Evolutionary conservation across 441 rosid genomes (phyloP).

Genomic region (Adansonia gregorii): DNA sequence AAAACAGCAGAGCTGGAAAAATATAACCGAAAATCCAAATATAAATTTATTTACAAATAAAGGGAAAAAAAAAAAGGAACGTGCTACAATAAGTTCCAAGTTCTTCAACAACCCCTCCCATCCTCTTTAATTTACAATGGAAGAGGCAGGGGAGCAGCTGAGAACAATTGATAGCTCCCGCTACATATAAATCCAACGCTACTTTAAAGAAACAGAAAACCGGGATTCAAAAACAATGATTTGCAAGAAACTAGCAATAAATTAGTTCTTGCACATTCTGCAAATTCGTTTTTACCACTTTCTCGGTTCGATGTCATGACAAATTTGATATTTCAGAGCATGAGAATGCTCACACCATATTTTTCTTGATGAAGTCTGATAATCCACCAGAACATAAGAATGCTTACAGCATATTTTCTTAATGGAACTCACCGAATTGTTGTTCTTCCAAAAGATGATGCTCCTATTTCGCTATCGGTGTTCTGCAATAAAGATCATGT

Average conservation of each 20-base stretch:
- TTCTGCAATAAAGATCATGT: conserved; percentile 52
- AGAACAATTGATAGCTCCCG: conserved; percentile 29
- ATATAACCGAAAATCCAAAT: no score
- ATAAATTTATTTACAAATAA: conserved; percentile 27
- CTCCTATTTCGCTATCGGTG: conserved; percentile 82
- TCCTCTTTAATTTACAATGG: conserved; percentile 34
- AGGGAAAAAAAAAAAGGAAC: not conserved
- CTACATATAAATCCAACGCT: conserved; percentile 36
- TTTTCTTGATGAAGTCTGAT: not conserved
- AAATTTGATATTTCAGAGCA: conserved; percentile 15
- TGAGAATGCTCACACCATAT: conserved; percentile 13
- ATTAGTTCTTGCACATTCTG: not conserved
- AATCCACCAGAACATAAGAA: not conserved
- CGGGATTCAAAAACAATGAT: not conserved
- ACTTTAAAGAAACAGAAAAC: not conserved
- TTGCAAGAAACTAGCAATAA: conserved; percentile 28
- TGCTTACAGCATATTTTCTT: not conserved
- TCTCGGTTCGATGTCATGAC: not conserved
- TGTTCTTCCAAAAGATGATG: conserved; percentile 79
- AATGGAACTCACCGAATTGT: conserved; percentile 36
- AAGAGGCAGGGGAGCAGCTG: conserved; percentile 31
- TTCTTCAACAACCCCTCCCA: not conserved
- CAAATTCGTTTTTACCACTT: not conserved
- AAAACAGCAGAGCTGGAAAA: no score
- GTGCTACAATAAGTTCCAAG: no score